A percentile compares a stretch with the other conserved stretches of the same genome.
phyloP scores from a whole-genome alignment of 2,329 filamentous ascomycete genomes.

The Thelonectria discophora region DNA sequence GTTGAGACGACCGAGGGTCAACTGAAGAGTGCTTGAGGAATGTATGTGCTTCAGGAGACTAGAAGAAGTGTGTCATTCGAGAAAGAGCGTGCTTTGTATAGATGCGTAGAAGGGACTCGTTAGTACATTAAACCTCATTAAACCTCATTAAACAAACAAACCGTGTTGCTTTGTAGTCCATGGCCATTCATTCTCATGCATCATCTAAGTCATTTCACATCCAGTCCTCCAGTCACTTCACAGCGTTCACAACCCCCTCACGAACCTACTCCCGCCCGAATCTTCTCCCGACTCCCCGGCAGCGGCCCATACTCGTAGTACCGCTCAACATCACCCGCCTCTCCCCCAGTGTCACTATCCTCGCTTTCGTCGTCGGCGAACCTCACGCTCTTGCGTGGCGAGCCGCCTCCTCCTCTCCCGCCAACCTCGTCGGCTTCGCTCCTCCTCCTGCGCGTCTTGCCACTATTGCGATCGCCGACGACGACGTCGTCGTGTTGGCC shows the following conservation, averaged over 20 bases:
- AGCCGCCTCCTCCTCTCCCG: not conserved
- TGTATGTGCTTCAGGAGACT: not conserved
- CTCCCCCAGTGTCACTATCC: not conserved
- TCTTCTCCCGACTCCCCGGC: slow-evolving; percentile 11
- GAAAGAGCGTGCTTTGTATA: not conserved
- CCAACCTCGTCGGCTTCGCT: not conserved
- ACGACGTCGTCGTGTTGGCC: too few relatives aligned
- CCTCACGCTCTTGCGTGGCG: not conserved
- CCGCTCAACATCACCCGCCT: slow-evolving; percentile 2
- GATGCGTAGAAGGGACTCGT: not conserved
- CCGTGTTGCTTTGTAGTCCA: not conserved
- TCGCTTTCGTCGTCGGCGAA: slow-evolving; percentile 24
- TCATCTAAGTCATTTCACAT: not conserved
- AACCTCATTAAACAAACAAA: not conserved
- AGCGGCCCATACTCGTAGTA: slow-evolving; percentile 25
- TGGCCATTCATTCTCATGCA: not conserved
- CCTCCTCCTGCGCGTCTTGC: not conserved
- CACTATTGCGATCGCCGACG: too few relatives aligned
- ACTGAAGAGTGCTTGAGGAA: slow-evolving; percentile 20
- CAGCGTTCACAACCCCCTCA: not conserved
- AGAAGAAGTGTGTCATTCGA: not conserved
- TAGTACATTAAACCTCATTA: not conserved
- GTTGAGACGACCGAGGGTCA: slow-evolving; percentile 65
- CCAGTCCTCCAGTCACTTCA: not conserved
- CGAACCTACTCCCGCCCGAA: not conserved